Base-by-base conservation (phyloP, 345 rosid genomes). In the Microcos paniculata region DNA sequence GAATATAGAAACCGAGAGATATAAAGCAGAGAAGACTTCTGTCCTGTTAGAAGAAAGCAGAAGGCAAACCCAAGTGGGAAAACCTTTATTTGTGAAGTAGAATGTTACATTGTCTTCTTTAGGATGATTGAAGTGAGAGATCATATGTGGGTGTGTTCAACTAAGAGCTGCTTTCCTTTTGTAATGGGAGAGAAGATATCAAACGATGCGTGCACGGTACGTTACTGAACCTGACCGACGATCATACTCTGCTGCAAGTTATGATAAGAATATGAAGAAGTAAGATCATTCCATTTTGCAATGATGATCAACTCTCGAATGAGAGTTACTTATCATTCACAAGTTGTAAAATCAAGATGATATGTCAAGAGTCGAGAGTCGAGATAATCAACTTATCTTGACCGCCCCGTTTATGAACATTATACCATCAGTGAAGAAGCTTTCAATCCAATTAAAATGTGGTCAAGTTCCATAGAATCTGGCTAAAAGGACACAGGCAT, bases 41-140 rank as follows among this genome's bases (percentile, higher is more conserved):
- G 75, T 59, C 62, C 38, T 62, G 14, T 62, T 52, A 26, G 43
- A 16, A 30, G 33, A 72, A 49, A 80, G 71, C 59, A 74, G 35
- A 70, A 74, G 52, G 64, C 66, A 76, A 40, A 48, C 75, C n/a
- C 53, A 68, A 63, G 78, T 56, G 70, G 75, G 19, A 52, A 8
- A 55, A 35, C 35, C 48, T 48, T 76, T 31, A 8, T 42, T 10
- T 15, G 35, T 15, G n/a, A 68, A 14, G 45, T 15, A 26, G 55
- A 33, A 68, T 68, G 55, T 23, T 71, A 3, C 12, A 43, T 73
- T 73, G 38, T 21, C 8, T 62, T 51, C 59, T 62, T 35, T 35
- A 28, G 71, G 53, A 75, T 26, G 62, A 64, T 40, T 38, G 51
- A 75, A 74, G 70, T 23, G 30, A 64, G 62, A 63, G 24, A 38